phyloP scores from a whole-genome alignment of 2,329 filamentous ascomycete species.

The Exserohilum turcica region DNA sequence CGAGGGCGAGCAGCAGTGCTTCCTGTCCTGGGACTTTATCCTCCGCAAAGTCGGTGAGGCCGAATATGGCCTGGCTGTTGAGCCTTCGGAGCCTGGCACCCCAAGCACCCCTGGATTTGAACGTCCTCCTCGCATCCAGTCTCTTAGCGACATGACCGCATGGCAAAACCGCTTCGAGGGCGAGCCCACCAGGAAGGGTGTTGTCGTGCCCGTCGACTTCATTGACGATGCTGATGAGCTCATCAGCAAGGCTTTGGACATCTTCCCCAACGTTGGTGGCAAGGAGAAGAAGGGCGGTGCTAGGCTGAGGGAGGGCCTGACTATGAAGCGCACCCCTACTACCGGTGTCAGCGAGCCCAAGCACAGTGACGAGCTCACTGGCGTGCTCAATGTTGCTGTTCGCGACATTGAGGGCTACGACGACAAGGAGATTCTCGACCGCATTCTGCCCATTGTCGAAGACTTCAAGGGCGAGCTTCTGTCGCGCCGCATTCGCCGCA shows the following conservation, averaged over 20 bases:
- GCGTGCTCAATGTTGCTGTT: conserved; percentile 90
- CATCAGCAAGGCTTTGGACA: conserved; percentile 81
- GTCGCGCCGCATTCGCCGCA: conserved; percentile 78
- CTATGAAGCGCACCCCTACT: conserved; percentile 69
- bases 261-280: conserved; percentile 67
- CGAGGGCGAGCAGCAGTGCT: conserved; percentile 74
- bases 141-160: conserved; percentile 96
- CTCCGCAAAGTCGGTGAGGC: conserved; percentile 91
- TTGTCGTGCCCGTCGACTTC: conserved; percentile 91
- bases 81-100: conserved; percentile 77
- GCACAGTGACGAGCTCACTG: conserved; percentile 79
- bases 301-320: conserved; percentile 47
- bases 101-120: conserved; percentile 70
- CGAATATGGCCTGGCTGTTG: conserved; percentile 82
- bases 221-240: conserved; percentile 92
- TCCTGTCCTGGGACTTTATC: conserved; percentile 93
- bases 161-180: conserved; percentile 70
- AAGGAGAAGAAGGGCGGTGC: conserved; percentile 61
- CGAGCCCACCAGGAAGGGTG: conserved; percentile 86
- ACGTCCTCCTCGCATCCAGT: conserved; percentile 77
- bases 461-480: conserved; percentile 84
- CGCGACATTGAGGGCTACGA: conserved; percentile 83
- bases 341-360: conserved; percentile 46
- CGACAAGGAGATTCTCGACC: conserved; percentile 78
- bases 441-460: conserved; percentile 76